Evolutionary conservation across 768 basidiomycete genomes (phyloP).

Genomic region (Russula griseocarnosa): DNA sequence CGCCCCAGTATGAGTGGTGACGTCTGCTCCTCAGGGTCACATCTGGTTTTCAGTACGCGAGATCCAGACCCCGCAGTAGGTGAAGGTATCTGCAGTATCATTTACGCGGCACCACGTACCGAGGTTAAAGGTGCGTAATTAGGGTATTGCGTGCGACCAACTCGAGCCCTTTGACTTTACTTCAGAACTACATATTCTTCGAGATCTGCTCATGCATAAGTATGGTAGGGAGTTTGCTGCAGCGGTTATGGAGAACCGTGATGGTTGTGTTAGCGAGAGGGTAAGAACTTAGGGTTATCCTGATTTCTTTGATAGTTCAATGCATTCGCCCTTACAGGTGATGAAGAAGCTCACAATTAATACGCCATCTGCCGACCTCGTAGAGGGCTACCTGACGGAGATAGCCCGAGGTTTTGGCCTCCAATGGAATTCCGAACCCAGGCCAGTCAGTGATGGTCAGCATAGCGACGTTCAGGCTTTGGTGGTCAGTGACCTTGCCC

Average conservation of each 20-base stretch:
- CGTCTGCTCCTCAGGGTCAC: not conserved
- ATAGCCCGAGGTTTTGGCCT: slow-evolving; percentile 87
- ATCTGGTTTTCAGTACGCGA: slow-evolving; percentile 46
- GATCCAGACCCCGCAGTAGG: slow-evolving; percentile 83
- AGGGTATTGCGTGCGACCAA: not conserved
- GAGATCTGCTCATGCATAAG: slow-evolving; percentile 95
- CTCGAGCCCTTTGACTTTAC: slow-evolving; percentile 1
- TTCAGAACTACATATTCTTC: slow-evolving; percentile 80
- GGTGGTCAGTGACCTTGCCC: slow-evolving; percentile 37
- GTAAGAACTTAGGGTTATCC: slow-evolving; percentile 42
- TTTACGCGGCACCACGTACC: slow-evolving; percentile 87
- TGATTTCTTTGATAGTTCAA: not conserved
- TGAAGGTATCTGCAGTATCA: slow-evolving; percentile 85
- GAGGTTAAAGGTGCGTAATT: slow-evolving; percentile 70
- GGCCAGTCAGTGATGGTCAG: slow-evolving; percentile 31
- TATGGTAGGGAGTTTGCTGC: slow-evolving; percentile 88
- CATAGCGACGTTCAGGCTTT: slow-evolving; percentile 32
- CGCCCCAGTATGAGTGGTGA: not conserved
- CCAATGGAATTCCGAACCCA: slow-evolving; percentile 50
- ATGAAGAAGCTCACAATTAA: slow-evolving; percentile 64
- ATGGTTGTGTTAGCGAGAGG: slow-evolving; percentile 76
- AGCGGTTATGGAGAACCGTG: slow-evolving; percentile 81
- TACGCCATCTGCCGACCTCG: slow-evolving; percentile 69
- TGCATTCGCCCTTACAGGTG: slow-evolving; percentile 45
- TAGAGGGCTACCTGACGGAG: slow-evolving; percentile 84